Evolutionary conservation across 768 basidiomycete genomes (phyloP).

Genomic region (Clavulina sp.): DNA sequence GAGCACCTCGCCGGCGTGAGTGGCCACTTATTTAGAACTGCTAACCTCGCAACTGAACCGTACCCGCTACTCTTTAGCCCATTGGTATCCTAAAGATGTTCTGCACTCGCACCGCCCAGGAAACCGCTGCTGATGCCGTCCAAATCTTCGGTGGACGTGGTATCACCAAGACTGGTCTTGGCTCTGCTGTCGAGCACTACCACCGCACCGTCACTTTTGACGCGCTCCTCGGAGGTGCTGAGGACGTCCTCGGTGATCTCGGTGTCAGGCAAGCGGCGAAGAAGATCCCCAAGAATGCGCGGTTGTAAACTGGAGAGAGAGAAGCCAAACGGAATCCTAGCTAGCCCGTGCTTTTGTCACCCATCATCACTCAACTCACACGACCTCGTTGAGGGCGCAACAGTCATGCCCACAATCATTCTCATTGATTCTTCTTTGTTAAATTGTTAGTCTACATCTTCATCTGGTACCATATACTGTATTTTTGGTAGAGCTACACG

Average conservation of each 20-base stretch:
- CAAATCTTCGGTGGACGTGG: slow-evolving; percentile 12
- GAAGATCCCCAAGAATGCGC: slow-evolving; percentile 40
- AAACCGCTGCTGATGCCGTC: slow-evolving; percentile 57
- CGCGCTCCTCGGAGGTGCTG: slow-evolving; percentile 50
- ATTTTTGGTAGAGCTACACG: too few species aligned
- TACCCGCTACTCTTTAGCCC: slow-evolving; percentile 19
- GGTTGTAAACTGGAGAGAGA: slow-evolving; percentile 27
- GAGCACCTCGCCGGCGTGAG: slow-evolving; percentile 49
- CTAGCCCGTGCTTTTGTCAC: too few species aligned
- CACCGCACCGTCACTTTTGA: slow-evolving; percentile 73
- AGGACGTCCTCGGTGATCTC: slow-evolving; percentile 46
- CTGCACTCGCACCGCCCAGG: slow-evolving; percentile 55
- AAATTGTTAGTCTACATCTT: too few species aligned
- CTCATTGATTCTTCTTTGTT: too few species aligned
- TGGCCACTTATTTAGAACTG: neutral
- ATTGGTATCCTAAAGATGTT: slow-evolving; percentile 71
- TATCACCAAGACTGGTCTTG: slow-evolving; percentile 56
- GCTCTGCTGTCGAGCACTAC: slow-evolving; percentile 57
- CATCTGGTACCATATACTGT: too few species aligned
- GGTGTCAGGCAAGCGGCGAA: slow-evolving; percentile 69
- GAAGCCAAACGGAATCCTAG: too few species aligned
- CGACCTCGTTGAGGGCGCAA: too few species aligned
- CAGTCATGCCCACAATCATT: too few species aligned
- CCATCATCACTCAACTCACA: too few species aligned
- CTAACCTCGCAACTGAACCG: neutral